phyloP scores from a whole-genome alignment of 495 filamentous ascomycete genomes.

The Trichoderma orchidacearum region DNA sequence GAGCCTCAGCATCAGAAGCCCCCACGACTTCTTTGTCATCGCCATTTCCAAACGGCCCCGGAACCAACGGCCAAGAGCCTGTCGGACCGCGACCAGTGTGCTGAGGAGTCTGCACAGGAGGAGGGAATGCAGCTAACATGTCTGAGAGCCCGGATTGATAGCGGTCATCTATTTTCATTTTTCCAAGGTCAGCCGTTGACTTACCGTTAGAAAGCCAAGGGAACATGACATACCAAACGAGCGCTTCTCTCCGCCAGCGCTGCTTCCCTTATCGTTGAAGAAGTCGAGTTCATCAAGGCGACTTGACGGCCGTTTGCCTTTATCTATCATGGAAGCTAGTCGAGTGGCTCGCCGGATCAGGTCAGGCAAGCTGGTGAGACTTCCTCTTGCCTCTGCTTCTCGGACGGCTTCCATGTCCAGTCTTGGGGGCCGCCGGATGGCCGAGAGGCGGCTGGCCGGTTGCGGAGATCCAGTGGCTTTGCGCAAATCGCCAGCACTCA shows the following conservation, averaged over 20 bases:
- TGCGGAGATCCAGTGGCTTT: constrained; percentile 21
- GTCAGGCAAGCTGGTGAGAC: constrained; percentile 81
- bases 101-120: constrained; percentile 52
- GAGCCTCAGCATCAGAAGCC: not conserved
- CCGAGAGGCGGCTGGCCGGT: constrained; percentile 29
- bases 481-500: not conserved
- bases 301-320: constrained; percentile 65
- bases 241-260: constrained; percentile 19
- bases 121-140: constrained; percentile 84
- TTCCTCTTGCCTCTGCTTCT: constrained; percentile 69
- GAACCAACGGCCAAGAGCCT: constrained; percentile 26
- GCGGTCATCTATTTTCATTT: not conserved
- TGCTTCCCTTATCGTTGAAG: constrained; percentile 16
- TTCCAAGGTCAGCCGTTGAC: not conserved
- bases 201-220: not conserved
- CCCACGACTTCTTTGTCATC: not conserved
- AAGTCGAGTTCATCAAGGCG: constrained; percentile 41
- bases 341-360: constrained; percentile 79
- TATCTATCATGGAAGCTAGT: constrained; percentile 78
- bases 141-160: constrained; percentile 60
- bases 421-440: constrained; percentile 53
- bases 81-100: constrained; percentile 18
- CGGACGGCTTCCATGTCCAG: constrained; percentile 68
- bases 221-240: constrained; percentile 12
- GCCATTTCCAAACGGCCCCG: not conserved